These are phyloP conservation scores for Whalleya microplaca DNA, from an alignment of 2,329 filamentous ascomycete genomes.

Conservation along the genomic window DNA sequence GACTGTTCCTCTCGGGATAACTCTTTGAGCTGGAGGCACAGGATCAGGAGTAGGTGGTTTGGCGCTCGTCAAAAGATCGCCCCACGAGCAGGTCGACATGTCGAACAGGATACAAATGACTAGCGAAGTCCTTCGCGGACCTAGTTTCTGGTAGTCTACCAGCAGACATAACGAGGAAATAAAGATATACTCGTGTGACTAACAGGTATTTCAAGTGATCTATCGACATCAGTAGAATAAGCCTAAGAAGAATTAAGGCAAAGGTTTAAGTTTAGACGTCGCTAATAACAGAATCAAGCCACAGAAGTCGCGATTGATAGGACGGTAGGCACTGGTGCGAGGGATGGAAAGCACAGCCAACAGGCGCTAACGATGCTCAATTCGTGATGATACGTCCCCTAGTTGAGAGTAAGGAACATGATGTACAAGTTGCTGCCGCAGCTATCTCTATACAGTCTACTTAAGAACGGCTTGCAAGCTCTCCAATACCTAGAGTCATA, in stretches of 20 bases:
- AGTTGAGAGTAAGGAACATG: slow-evolving; percentile 37
- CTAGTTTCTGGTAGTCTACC: slow-evolving; percentile 3
- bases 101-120: not conserved
- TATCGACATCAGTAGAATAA: not conserved
- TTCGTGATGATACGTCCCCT: slow-evolving; percentile 33
- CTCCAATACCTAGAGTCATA: slow-evolving; percentile 70
- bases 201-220: not conserved
- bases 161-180: not conserved
- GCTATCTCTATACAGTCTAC: slow-evolving; percentile 62
- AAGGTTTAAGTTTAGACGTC: slow-evolving; percentile 1
- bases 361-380: slow-evolving; percentile 27
- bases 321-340: slow-evolving; percentile 17
- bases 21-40: slow-evolving; percentile 11
- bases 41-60: slow-evolving; percentile 11
- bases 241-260: not conserved
- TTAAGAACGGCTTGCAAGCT: slow-evolving; percentile 80
- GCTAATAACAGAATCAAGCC: not conserved
- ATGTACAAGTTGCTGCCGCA: slow-evolving; percentile 41
- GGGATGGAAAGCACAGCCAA: slow-evolving; percentile 22
- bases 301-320: not conserved
- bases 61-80: slow-evolving; percentile 13
- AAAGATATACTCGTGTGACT: slow-evolving; percentile 3
- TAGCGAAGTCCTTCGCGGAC: not conserved
- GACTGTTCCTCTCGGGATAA: slow-evolving; percentile 40
- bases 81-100: slow-evolving; percentile 22